phyloP scores from a whole-genome alignment of 208 protist species.

The Leishmania gerbilli region DNA sequence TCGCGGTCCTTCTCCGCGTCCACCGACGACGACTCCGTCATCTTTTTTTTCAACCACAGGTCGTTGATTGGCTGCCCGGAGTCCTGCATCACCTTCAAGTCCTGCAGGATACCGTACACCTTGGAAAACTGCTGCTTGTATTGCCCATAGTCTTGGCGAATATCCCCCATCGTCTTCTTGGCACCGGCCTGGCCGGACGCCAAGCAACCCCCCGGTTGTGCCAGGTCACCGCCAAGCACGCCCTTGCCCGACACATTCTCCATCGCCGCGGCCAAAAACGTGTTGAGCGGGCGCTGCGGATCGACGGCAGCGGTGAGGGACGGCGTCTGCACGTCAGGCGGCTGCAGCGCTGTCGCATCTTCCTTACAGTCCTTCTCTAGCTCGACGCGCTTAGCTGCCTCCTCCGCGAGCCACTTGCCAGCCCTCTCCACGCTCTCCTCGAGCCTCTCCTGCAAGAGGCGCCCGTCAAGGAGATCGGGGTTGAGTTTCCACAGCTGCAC shows the following conservation, averaged over 20 bases:
- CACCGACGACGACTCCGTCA: conserved; percentile 36
- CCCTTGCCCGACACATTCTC: conserved; percentile 25
- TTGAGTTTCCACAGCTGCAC: conserved; percentile 84
- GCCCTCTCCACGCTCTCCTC: conserved; percentile 50
- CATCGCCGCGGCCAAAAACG: conserved; percentile 15
- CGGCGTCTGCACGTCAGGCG: conserved; percentile 14
- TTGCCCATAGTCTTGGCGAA: conserved; percentile 56
- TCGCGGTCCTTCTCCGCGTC: conserved; percentile 48
- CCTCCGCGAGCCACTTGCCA: conserved; percentile 29
- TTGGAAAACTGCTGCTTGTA: conserved; percentile 85
- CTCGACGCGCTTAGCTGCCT: conserved; percentile 26
- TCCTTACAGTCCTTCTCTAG: conserved; percentile 22
- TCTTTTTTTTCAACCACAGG: conserved; percentile 78
- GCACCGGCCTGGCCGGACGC: background rate
- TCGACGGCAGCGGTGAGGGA: conserved; percentile 8
- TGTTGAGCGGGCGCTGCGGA: conserved; percentile 26
- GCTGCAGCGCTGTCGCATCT: conserved; percentile 24
- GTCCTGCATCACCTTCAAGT: conserved; percentile 80
- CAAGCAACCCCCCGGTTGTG: conserved; percentile 11
- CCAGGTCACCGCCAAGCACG: conserved; percentile 37
- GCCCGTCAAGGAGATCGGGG: conserved; percentile 64
- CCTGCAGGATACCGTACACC: conserved; percentile 70
- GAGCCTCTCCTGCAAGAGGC: conserved; percentile 71
- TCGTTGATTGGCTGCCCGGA: conserved; percentile 75
- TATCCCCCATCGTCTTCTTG: conserved; percentile 36